Percentiles rank a stretch among this genome's conserved stretches.
Evolutionary conservation across 805 yeast species (phyloP).

Genomic region (Monosporozyma siamensis): DNA sequence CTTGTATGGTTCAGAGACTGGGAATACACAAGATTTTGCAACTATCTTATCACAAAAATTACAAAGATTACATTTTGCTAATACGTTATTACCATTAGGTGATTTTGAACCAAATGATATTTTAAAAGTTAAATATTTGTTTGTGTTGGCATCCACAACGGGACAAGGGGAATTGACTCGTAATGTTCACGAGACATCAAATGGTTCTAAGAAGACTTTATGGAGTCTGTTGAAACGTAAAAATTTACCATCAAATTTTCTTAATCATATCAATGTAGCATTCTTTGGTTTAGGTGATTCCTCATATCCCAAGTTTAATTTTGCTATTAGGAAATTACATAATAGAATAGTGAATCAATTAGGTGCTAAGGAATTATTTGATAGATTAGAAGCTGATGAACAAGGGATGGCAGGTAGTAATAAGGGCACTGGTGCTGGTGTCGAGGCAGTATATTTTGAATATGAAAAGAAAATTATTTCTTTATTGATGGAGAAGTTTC

Average conservation of each 20-base stretch:
- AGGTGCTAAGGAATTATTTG: constrained; percentile 66
- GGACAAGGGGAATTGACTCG: constrained; percentile 93
- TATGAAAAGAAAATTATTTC: constrained; percentile 51
- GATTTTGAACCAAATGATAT: constrained; percentile 49
- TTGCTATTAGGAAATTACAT: constrained; percentile 80
- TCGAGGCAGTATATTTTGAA: constrained; percentile 65
- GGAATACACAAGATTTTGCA: constrained; percentile 83
- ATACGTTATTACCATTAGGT: constrained; percentile 47
- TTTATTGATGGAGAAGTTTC: constrained; percentile 29
- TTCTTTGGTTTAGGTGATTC: constrained; percentile 92
- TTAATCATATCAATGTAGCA: constrained; percentile 54
- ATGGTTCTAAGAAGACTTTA: constrained; percentile 30
- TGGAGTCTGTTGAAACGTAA: constrained; percentile 67
- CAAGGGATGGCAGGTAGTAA: constrained; percentile 56
- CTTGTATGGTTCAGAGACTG: constrained; percentile 87
- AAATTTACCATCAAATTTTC: constrained; percentile 51
- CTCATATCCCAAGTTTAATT: constrained; percentile 79
- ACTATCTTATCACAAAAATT: constrained; percentile 47
- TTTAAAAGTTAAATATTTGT: constrained; percentile 36
- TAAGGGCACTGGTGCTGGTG: constrained; percentile 31
- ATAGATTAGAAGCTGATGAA: constrained; percentile 86
- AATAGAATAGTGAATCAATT: constrained; percentile 60
- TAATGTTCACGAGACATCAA: constrained; percentile 43
- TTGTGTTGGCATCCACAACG: constrained; percentile 67
- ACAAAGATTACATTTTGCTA: constrained; percentile 41